Evolutionary conservation across 139 green algal genomes (phyloP).

Genomic region (Chlamydomonas urium): DNA sequence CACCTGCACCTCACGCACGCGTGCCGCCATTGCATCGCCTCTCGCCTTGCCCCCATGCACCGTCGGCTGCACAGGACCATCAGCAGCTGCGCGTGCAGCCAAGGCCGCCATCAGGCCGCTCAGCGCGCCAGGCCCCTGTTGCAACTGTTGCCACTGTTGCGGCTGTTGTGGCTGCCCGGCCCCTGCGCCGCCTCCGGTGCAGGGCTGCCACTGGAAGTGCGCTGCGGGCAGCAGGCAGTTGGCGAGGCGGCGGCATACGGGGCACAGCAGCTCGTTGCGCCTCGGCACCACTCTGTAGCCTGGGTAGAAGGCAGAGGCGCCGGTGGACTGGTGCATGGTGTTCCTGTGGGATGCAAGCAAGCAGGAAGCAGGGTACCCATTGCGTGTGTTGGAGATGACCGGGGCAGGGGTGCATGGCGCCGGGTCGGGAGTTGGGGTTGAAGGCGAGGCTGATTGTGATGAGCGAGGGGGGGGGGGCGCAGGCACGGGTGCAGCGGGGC

Average conservation of each 20-base stretch:
- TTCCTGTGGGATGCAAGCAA: neutral
- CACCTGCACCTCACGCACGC: too few relatives aligned
- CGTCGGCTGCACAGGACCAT: too few relatives aligned
- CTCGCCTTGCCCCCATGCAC: too few relatives aligned
- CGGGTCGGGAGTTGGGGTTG: neutral
- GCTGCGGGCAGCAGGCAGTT: slow-evolving; percentile 32
- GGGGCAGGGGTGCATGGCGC: too few relatives aligned
- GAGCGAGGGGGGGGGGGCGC: neutral
- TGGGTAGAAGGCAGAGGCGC: neutral
- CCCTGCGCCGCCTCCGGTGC: too few relatives aligned
- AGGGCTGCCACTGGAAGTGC: slow-evolving; percentile 12
- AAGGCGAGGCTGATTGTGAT: neutral
- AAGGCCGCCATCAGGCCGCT: too few relatives aligned
- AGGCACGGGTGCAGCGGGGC: neutral
- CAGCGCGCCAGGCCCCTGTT: too few relatives aligned
- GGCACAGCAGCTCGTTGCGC: slow-evolving; percentile 25
- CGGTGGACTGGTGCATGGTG: neutral
- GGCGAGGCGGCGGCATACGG: slow-evolving; percentile 36
- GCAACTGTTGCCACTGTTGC: too few relatives aligned
- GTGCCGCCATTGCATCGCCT: too few relatives aligned
- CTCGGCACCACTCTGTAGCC: neutral
- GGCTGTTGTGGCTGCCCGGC: too few relatives aligned
- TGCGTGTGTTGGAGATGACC: neutral
- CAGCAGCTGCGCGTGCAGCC: too few relatives aligned
- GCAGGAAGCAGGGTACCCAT: too few relatives aligned